These are phyloP conservation scores for Cochlearia excelsa DNA, from an alignment of 345 rosid genomes.

Conservation along the genomic window DNA sequence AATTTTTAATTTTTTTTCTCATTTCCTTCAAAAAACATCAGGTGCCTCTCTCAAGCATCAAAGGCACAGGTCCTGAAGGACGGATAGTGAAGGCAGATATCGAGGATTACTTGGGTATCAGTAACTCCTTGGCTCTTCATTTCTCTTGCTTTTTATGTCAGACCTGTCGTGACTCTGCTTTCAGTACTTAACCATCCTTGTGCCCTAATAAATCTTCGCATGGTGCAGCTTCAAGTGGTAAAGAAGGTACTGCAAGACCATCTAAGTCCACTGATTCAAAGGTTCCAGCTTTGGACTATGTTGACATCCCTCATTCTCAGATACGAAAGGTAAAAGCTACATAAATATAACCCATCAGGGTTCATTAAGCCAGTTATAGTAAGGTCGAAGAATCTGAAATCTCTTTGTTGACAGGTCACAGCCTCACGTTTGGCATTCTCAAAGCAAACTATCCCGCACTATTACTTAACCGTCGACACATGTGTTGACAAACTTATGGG, in stretches of 20 bases:
- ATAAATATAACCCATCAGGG: not conserved
- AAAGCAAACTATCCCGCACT: slow-evolving; percentile 97
- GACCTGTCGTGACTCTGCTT: slow-evolving; percentile 4
- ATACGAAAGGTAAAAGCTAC: slow-evolving; percentile 69
- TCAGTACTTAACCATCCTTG: slow-evolving; percentile 15
- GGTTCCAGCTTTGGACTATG: slow-evolving; percentile 66
- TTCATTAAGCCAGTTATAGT: not conserved
- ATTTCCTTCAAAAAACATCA: slow-evolving; percentile 27
- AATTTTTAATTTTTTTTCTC: slow-evolving; percentile 9
- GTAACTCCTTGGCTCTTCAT: slow-evolving; percentile 12
- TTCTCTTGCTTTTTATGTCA: slow-evolving; percentile 2
- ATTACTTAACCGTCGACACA: slow-evolving; percentile 86
- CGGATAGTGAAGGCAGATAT: slow-evolving; percentile 85
- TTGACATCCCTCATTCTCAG: slow-evolving; percentile 87
- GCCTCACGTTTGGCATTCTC: slow-evolving; percentile 88
- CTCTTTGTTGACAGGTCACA: slow-evolving; percentile 60
- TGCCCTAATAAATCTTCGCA: slow-evolving; percentile 26
- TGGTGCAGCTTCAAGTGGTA: slow-evolving; percentile 65
- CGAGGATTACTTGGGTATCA: slow-evolving; percentile 83
- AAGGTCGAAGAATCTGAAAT: slow-evolving; percentile 12
- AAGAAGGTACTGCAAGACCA: slow-evolving; percentile 57
- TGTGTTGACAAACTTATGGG: slow-evolving; percentile 89
- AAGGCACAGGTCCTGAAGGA: slow-evolving; percentile 96
- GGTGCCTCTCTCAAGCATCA: slow-evolving; percentile 80
- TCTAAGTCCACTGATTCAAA: slow-evolving; percentile 46